Evolutionary conservation across 148 eudicot species (phyloP), one percentile per base, ranked within the genome.

Genomic region (Polygonum maritimum): DNA sequence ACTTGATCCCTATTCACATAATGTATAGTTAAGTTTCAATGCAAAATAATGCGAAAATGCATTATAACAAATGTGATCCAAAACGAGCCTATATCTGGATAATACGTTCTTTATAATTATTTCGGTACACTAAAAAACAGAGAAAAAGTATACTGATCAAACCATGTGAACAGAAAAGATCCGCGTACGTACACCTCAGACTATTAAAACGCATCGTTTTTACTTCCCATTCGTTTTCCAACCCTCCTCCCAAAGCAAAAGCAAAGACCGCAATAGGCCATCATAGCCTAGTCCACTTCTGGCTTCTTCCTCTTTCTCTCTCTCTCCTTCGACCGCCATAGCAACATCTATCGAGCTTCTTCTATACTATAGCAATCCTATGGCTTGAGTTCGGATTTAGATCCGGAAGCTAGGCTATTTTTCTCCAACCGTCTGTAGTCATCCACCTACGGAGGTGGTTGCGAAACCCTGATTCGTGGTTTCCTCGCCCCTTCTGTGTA

Each of bases 281-380:
- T n/a, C 40, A 31, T 58, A 63, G 13, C 33, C 70, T 18, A 63
- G 40, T 33, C 41, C 40, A 63, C 70, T 35, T 63, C 70, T 33
- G 70, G 12, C 70, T 15, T 63, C 70, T 63, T 35, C 70, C 11
- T 62, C 12, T 26, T n/a, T 6, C 60, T 54, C 70, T 4, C 70
- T 63, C 70, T 63, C 40, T 31, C 40, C 40, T 12, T 63, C 18
- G 26, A 63, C 70, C 70, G 70, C 70, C 70, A 63, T 63, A 63
- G 2, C 40, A 33, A 63, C 31, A 33, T 14, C 70, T 63, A 26
- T 33, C 40, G 70, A 63, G 5, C 40, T 35, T 35, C 70, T 31
- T 63, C 70, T 52, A 18, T 52, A 16, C 36, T 18, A 33, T 26
- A 26, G 31, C 31, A 63, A 33, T 33, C 35, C 70, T 13, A 63